Conservation (phyloP, 2,329 filamentous ascomycete genomes). For the Calycina herbarum region DNA sequence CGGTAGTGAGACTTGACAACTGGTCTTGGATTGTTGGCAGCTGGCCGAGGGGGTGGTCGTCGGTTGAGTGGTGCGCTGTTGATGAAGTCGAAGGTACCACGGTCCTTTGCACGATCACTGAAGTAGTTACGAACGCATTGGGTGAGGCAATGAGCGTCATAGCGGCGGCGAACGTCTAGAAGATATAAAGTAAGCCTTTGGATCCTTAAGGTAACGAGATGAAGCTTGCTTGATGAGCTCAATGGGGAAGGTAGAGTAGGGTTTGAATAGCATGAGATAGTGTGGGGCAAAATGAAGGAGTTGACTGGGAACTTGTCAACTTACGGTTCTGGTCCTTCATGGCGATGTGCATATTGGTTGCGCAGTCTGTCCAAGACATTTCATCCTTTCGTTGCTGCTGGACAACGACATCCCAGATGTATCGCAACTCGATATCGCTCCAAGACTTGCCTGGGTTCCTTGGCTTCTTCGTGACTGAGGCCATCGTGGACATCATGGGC, state of each 20-base stretch:
- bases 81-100: background rate
- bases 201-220: background rate
- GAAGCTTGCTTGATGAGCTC: background rate
- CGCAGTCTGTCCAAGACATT: background rate
- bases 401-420: conserved; percentile 1
- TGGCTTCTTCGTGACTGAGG: background rate
- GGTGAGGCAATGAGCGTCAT: background rate
- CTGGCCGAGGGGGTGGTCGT: background rate
- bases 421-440: background rate
- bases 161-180: background rate
- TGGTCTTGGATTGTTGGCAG: background rate
- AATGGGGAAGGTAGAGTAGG: background rate
- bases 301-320: background rate
- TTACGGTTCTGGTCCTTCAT: background rate
- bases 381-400: background rate
- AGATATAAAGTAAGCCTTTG: background rate
- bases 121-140: background rate
- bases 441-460: background rate
- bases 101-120: background rate
- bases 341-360: background rate
- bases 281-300: background rate
- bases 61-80: background rate
- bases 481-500: no score
- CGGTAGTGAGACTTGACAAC: conserved; percentile 2
- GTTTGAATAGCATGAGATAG: background rate